Base-by-base conservation (phyloP, 2,329 filamentous ascomycete genomes). In the Mycosphaerella sp. region DNA sequence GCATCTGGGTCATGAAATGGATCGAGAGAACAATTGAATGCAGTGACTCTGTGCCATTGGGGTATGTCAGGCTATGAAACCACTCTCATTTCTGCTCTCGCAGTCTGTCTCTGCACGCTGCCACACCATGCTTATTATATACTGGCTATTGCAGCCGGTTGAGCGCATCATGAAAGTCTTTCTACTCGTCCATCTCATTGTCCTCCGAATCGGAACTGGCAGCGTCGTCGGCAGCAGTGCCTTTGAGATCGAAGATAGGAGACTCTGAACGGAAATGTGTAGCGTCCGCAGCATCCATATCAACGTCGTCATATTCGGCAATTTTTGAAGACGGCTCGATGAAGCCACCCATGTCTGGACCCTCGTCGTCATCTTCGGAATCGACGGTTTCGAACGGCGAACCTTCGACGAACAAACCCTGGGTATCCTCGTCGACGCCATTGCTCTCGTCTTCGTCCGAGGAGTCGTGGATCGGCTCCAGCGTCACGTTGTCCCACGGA, bases 401-500 rank as follows among this genome's bases (percentile, higher is more conserved):
- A 29, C 26, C 26, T 1, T 6, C 5, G 26, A 7, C 26, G 26
- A 29, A 29, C 6, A n/a, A 9, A 11, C 32, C n/a, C 11, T 23
- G 8, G 32, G 44, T 39, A 4, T 11, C 6, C 17, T 38, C 34
- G 4, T 43, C 50, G 34, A 21, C 23, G 26, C 43, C n/a, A 5
- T 11, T 29, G 17, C 31, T 12, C 36, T 31, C 31, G 26, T 45
- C 43, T 8, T 41, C 51, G 8, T 53, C 43, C 7, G 46, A 32
- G 14, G 31, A 21, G 7, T 11, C 23, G n/a, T 14, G 45, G 5
- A 14, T 26, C 9, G 44, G 36, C 40, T 56, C 49, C 32, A 51
- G 40, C 10, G 43, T 42, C 14, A 32, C 17, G 17, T 17, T 9
- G 48, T 41, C 50, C 71, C 75, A 77, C 0, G 73, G 74, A 61